A percentile compares a stretch with the other conserved stretches of the same genome.
phyloP scores from a whole-genome alignment of 768 basidiomycete species.

The Myochromella boudieri region DNA sequence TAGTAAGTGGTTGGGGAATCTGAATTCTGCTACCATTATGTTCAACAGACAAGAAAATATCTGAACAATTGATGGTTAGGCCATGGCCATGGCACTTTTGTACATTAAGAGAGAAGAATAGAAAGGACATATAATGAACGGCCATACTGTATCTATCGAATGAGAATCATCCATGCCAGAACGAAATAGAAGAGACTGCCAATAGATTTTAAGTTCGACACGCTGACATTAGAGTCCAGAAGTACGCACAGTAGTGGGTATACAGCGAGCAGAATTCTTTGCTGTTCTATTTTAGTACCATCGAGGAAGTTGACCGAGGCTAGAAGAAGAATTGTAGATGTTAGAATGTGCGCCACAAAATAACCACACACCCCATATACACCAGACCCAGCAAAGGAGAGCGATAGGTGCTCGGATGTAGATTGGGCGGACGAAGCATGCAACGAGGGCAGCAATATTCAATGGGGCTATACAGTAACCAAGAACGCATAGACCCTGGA shows the following conservation, averaged over 20 bases:
- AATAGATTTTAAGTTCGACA: not conserved
- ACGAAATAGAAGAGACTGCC: slow-evolving; percentile 88
- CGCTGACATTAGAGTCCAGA: not conserved
- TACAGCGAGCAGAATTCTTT: slow-evolving; percentile 88
- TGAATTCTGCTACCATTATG: too few relatives aligned
- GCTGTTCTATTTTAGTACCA: slow-evolving; percentile 90
- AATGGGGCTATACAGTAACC: slow-evolving; percentile 96
- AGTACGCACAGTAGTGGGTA: slow-evolving; percentile 85
- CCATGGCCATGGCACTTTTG: too few relatives aligned
- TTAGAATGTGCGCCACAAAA: not conserved
- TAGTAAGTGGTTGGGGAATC: too few relatives aligned
- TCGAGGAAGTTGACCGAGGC: slow-evolving; percentile 95
- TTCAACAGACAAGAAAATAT: too few relatives aligned
- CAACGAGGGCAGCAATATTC: slow-evolving; percentile 84
- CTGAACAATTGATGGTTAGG: too few relatives aligned
- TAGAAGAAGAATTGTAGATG: slow-evolving; percentile 25
- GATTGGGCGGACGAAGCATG: slow-evolving; percentile 81
- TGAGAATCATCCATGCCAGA: slow-evolving; percentile 95
- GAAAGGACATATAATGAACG: too few relatives aligned
- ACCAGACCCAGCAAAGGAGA: slow-evolving; percentile 90
- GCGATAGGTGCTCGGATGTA: slow-evolving; percentile 88
- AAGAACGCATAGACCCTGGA: slow-evolving; percentile 92
- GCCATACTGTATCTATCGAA: slow-evolving; percentile 72
- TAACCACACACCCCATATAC: slow-evolving; percentile 88
- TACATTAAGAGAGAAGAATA: too few relatives aligned